A percentile compares a stretch with the other conserved stretches of the same genome.
phyloP scores from a whole-genome alignment of 2,329 filamentous ascomycete species.

The Alternaria novae-zelandiae region DNA sequence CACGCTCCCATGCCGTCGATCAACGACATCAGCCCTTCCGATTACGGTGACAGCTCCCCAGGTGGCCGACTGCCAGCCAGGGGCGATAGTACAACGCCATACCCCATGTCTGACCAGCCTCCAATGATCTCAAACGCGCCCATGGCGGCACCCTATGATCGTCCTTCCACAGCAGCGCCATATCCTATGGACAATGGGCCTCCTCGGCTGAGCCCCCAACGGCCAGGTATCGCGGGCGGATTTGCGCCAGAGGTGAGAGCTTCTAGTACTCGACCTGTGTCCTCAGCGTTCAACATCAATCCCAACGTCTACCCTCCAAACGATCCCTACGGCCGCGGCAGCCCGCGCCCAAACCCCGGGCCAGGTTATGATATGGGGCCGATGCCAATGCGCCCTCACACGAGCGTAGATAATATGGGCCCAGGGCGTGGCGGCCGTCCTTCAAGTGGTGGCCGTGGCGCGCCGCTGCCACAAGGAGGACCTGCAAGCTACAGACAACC shows the following conservation, averaged over 20 bases:
- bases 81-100: constrained; percentile 49
- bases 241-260: constrained; percentile 58
- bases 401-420: constrained; percentile 45
- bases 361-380: constrained; percentile 35
- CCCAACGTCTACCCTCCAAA: constrained; percentile 50
- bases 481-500: constrained; percentile 47
- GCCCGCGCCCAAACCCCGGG: constrained; percentile 27
- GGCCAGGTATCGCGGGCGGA: constrained; percentile 45
- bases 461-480: constrained; percentile 38
- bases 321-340: constrained; percentile 39
- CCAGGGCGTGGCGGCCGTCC: constrained; percentile 41
- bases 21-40: constrained; percentile 45
- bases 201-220: constrained; percentile 49
- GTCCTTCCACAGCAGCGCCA: constrained; percentile 66
- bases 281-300: constrained; percentile 60
- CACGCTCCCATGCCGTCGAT: constrained; percentile 49
- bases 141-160: constrained; percentile 39
- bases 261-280: constrained; percentile 55
- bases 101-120: constrained; percentile 53
- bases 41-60: constrained; percentile 39
- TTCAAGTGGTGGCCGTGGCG: constrained; percentile 35
- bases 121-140: constrained; percentile 35
- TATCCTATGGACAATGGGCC: constrained; percentile 74
- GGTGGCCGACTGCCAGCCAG: constrained; percentile 37
- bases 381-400: constrained; percentile 46